A percentile compares a stretch with the other conserved stretches of the same genome.
phyloP scores from a whole-genome alignment of 164 flowering plant genomes.

The Chimonanthus salicifolius region DNA sequence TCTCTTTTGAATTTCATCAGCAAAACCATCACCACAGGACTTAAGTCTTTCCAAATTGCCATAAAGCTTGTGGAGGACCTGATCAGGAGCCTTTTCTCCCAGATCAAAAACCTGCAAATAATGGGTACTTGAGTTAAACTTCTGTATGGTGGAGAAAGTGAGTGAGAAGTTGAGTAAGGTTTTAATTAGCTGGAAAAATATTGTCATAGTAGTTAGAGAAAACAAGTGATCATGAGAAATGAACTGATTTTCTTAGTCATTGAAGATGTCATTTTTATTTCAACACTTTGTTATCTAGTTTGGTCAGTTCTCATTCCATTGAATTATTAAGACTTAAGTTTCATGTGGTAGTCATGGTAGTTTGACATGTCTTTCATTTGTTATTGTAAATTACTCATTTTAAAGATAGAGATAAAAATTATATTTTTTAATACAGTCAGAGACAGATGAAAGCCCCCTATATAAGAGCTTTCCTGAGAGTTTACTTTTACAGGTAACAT shows the following conservation, averaged over 20 bases:
- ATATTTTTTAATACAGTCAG: background rate
- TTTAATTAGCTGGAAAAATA: background rate
- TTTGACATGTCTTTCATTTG: background rate
- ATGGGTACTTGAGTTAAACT: background rate
- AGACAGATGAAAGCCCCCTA: background rate
- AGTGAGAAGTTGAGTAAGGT: background rate
- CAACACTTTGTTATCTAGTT: too few relatives aligned
- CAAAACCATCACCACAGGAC: conserved; percentile 33
- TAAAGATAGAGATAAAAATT: background rate
- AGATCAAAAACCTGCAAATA: conserved; percentile 68
- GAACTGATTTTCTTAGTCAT: background rate
- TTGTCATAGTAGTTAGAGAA: background rate
- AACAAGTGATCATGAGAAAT: too few relatives aligned
- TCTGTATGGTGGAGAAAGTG: background rate
- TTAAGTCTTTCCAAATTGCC: conserved; percentile 47
- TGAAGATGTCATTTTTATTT: background rate
- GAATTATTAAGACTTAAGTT: too few relatives aligned
- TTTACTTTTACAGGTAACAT: background rate
- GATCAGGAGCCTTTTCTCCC: conserved; percentile 64
- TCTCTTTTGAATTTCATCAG: conserved; percentile 41
- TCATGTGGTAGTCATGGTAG: background rate
- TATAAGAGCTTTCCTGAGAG: background rate
- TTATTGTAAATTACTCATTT: background rate
- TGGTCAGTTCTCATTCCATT: too few relatives aligned
- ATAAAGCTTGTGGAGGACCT: conserved; percentile 51